Percentiles rank a stretch among this genome's conserved stretches.
Conservation (phyloP, 2,329 filamentous ascomycete species). For the Balansia obtecta region DNA sequence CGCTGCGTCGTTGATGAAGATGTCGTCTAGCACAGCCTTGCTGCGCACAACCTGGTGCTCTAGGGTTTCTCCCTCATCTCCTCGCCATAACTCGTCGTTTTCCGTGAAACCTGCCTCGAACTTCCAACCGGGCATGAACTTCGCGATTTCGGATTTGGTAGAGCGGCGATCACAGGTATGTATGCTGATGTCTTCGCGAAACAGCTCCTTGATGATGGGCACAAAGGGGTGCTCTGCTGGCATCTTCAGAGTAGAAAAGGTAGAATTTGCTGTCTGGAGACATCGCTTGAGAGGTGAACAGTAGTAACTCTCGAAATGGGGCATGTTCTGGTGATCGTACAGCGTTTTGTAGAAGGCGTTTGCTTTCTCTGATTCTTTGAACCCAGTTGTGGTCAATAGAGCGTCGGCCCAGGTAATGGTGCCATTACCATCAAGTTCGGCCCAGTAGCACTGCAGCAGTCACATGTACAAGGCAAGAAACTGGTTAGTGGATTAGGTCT, state of each 20-base stretch:
- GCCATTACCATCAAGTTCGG: conserved; percentile 48
- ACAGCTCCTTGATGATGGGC: conserved; percentile 49
- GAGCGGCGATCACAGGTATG: conserved; percentile 57
- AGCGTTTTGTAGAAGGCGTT: conserved; percentile 46
- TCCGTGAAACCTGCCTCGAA: conserved; percentile 53
- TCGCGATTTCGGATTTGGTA: conserved; percentile 38
- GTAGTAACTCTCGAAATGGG: conserved; percentile 52
- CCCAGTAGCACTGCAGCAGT: conserved; percentile 46
- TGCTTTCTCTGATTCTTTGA: conserved; percentile 43
- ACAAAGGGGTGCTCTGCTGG: conserved; percentile 38
- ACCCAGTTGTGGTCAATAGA: conserved; percentile 44
- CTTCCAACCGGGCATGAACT: conserved; percentile 36
- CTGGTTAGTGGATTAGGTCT: not conserved
- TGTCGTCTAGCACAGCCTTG: conserved; percentile 39
- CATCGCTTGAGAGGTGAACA: conserved; percentile 51
- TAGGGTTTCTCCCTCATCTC: conserved; percentile 26
- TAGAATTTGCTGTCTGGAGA: conserved; percentile 48
- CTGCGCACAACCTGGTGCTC: conserved; percentile 37
- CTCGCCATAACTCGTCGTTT: conserved; percentile 33
- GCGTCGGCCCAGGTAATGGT: conserved; percentile 53
- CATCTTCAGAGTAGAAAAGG: conserved; percentile 42
- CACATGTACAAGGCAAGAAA: not conserved
- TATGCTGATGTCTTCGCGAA: conserved; percentile 53
- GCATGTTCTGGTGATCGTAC: conserved; percentile 40
- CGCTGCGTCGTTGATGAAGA: conserved; percentile 38